Conservation (phyloP, 2,329 filamentous ascomycete genomes). For the Westerdykella ornata region DNA sequence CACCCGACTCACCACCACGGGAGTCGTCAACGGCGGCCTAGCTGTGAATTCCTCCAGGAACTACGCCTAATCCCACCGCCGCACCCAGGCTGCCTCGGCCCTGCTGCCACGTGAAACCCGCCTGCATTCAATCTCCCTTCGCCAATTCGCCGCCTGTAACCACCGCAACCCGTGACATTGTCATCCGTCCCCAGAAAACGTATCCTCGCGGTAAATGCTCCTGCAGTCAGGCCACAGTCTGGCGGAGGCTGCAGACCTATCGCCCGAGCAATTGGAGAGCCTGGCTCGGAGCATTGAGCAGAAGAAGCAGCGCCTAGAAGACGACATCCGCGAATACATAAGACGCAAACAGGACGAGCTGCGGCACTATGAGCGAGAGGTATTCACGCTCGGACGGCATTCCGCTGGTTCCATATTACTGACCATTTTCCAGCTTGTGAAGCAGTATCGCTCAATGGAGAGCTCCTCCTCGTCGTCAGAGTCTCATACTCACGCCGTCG, state of each 20-base stretch:
- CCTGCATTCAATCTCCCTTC: background rate
- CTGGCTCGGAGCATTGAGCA: constrained; percentile 30
- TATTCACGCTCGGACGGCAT: constrained; percentile 8
- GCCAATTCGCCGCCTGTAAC: no score
- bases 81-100: background rate
- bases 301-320: constrained; percentile 32
- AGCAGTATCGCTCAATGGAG: constrained; percentile 27
- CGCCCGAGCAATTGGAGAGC: constrained; percentile 26
- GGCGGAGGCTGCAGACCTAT: constrained; percentile 30
- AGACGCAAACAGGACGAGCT: constrained; percentile 29
- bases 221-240: constrained; percentile 24
- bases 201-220: constrained; percentile 21
- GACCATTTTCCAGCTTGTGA: constrained; percentile 25
- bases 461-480: background rate
- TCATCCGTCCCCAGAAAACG: constrained; percentile 12
- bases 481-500: background rate
- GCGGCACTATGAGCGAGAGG: constrained; percentile 27
- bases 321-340: constrained; percentile 32
- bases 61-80: constrained; percentile 5
- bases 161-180: constrained; percentile 13
- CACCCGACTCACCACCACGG: constrained; percentile 8
- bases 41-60: background rate
- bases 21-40: constrained; percentile 4
- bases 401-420: constrained; percentile 3
- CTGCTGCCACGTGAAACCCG: background rate